Conservation (phyloP, 164 flowering plant species). For the Hamamelis virginiana region DNA sequence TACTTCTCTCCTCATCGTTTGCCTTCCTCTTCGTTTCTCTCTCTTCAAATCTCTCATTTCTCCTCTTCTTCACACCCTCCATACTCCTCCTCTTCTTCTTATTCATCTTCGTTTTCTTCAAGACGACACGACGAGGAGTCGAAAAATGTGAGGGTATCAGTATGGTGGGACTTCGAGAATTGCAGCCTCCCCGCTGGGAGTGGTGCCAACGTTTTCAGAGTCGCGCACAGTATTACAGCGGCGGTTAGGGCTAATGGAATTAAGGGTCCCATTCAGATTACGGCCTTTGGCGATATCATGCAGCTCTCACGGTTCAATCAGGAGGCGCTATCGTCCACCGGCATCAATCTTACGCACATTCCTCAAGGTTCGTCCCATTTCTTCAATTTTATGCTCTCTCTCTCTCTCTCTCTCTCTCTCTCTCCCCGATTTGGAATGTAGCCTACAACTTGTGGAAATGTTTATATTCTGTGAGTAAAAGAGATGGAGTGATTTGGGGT, state of each 20-base stretch:
- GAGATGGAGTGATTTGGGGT: too few species aligned
- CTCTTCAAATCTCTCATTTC: too few species aligned
- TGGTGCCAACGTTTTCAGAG: conserved; percentile 50
- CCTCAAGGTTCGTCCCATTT: conserved; percentile 47
- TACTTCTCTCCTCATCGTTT: neutral
- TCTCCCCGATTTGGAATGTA: too few species aligned
- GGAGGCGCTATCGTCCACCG: conserved; percentile 70
- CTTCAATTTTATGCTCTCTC: conserved; percentile 7
- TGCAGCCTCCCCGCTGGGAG: conserved; percentile 52
- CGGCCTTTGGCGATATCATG: conserved; percentile 78
- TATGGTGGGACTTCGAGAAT: conserved; percentile 99
- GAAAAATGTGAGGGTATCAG: conserved; percentile 65
- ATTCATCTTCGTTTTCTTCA: too few species aligned
- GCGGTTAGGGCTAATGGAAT: conserved; percentile 78
- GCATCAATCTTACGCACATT: conserved; percentile 64
- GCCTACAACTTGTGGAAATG: too few species aligned
- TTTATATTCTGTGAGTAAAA: too few species aligned
- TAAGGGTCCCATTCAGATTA: conserved; percentile 74
- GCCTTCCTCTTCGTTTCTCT: neutral
- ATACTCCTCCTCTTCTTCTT: neutral
- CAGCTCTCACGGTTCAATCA: conserved; percentile 61
- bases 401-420: too few species aligned
- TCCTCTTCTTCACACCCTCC: too few species aligned
- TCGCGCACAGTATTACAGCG: conserved; percentile 48
- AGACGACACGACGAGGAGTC: conserved; percentile 12